Percentiles rank a stretch among this genome's conserved stretches.
Evolutionary conservation across 306 rosid genomes (phyloP).

Genomic region (Psophocarpus tetragonolobus): DNA sequence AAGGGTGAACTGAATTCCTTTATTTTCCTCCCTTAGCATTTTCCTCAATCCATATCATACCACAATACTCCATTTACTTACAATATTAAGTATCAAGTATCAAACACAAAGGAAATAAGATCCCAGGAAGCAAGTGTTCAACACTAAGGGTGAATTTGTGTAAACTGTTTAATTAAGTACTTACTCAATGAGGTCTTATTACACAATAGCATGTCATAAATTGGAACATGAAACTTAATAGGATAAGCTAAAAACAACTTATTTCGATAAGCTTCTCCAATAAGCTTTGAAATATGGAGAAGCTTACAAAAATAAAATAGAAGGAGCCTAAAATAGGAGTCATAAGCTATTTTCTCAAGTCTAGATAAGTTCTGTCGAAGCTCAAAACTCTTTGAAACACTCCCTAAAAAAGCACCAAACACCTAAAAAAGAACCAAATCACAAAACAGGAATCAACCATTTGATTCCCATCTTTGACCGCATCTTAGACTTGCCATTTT

Average conservation of each 20-base stretch:
- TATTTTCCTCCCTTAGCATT: background rate
- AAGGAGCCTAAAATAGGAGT: background rate
- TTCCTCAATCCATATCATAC: background rate
- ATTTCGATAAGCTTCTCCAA: background rate
- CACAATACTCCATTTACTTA: background rate
- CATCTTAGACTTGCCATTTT: background rate
- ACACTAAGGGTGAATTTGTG: background rate
- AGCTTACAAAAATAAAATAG: background rate
- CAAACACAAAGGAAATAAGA: background rate
- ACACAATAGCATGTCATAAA: background rate
- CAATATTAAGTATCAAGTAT: background rate
- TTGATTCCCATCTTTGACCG: background rate
- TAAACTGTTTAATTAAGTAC: background rate
- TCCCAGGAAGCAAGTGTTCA: background rate
- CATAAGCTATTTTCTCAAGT: background rate
- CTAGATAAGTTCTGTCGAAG: background rate
- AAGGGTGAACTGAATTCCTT: background rate
- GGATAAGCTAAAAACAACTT: background rate
- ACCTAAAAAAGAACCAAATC: background rate
- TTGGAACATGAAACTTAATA: background rate
- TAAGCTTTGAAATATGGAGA: background rate
- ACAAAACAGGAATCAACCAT: background rate
- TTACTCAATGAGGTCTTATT: background rate
- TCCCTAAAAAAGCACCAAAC: background rate
- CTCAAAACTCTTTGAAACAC: background rate